These are phyloP conservation scores for Yarrowia galli DNA, from an alignment of 1,139 yeast genomes.

Conservation along the genomic window DNA sequence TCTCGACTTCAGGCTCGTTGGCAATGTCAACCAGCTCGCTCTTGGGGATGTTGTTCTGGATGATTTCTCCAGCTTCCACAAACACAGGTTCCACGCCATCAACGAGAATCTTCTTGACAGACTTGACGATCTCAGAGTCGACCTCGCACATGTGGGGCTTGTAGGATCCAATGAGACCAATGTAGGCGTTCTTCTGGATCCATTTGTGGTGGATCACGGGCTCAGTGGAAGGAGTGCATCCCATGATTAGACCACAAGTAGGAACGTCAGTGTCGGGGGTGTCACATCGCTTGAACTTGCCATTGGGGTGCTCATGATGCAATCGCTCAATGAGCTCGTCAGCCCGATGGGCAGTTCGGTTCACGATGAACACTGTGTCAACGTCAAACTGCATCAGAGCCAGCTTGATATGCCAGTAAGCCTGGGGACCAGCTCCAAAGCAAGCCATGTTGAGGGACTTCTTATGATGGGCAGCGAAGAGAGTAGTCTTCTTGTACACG, in stretches of 20 bases:
- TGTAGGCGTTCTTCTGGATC: constrained; percentile 50
- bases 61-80: constrained; percentile 67
- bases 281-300: constrained; percentile 9
- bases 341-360: constrained; percentile 58
- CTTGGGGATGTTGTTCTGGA: constrained; percentile 19
- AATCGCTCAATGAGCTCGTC: constrained; percentile 49
- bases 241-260: constrained; percentile 42
- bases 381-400: constrained; percentile 55
- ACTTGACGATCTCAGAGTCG: constrained; percentile 56
- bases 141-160: constrained; percentile 74
- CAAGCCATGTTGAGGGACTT: constrained; percentile 47
- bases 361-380: constrained; percentile 56
- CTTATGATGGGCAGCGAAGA: not conserved
- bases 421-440: constrained; percentile 74
- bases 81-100: constrained; percentile 66
- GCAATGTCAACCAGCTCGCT: constrained; percentile 14
- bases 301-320: constrained; percentile 44
- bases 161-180: constrained; percentile 71
- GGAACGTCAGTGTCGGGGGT: constrained; percentile 11
- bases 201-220: constrained; percentile 13
- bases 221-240: constrained; percentile 20
- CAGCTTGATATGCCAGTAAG: constrained; percentile 67
- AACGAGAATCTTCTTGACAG: constrained; percentile 58
- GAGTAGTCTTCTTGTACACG: constrained; percentile 43
- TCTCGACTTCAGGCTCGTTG: not conserved